phyloP scores from a whole-genome alignment of 257 asterid species.

The Fraxinus cuspidata region DNA sequence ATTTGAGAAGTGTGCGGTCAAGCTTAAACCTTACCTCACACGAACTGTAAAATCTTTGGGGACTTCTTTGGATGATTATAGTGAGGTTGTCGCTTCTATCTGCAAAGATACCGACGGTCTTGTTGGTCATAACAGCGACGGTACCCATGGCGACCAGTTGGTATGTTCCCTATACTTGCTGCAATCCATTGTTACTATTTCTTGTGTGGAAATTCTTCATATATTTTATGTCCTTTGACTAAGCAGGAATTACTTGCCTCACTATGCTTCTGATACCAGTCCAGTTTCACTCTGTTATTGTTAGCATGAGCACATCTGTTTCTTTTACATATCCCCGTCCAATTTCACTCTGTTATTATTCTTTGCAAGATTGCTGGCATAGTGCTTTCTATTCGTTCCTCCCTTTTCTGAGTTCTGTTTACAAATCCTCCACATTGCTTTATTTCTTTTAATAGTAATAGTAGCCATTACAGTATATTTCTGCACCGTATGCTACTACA shows the following conservation, averaged over 20 bases:
- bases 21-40: slow-evolving; percentile 72
- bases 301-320: neutral
- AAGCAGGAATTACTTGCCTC: neutral
- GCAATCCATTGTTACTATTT: slow-evolving; percentile 7
- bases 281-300: neutral
- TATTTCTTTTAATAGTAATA: neutral
- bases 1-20: slow-evolving; percentile 56
- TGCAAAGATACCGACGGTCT: slow-evolving; percentile 42
- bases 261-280: neutral
- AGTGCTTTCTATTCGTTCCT: neutral
- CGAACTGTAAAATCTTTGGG: slow-evolving; percentile 58
- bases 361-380: neutral
- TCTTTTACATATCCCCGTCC: neutral
- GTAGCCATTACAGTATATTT: neutral
- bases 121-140: neutral
- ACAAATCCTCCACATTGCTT: neutral
- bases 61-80: slow-evolving; percentile 56
- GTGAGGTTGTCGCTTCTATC: slow-evolving; percentile 53
- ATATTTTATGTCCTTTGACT: neutral
- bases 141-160: slow-evolving; percentile 33
- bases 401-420: neutral
- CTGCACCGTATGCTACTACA: neutral
- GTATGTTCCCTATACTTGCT: slow-evolving; percentile 43
- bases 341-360: neutral
- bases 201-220: neutral